Evolutionary conservation across 2,329 filamentous ascomycete species (phyloP).

Genomic region (Lachnellula hyalina): DNA sequence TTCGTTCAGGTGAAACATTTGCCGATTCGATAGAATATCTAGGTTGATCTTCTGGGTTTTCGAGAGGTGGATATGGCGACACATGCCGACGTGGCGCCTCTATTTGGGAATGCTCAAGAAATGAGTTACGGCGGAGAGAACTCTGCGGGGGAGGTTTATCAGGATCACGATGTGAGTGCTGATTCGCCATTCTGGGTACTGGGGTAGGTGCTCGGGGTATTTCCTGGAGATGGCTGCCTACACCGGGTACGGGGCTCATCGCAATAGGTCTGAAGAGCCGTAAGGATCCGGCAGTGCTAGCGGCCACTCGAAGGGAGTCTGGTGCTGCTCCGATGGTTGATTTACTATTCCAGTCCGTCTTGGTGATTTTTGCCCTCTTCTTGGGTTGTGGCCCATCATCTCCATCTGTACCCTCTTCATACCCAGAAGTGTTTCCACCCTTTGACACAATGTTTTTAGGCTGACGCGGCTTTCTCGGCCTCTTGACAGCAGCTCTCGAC

Average conservation of each 20-base stretch:
- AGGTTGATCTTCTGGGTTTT: conserved; percentile 30
- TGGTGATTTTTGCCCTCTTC: conserved; percentile 76
- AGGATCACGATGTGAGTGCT: conserved; percentile 27
- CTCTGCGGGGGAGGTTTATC: conserved; percentile 36
- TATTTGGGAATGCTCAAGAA: conserved; percentile 40
- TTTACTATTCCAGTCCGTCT: conserved; percentile 66
- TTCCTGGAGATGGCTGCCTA: conserved; percentile 58
- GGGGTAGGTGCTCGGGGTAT: conserved; percentile 74
- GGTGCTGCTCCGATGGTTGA: conserved; percentile 66
- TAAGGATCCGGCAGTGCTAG: conserved; percentile 83
- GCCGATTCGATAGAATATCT: conserved; percentile 38
- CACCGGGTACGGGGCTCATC: conserved; percentile 41
- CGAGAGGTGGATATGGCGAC: conserved; percentile 36
- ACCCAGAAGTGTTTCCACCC: conserved; percentile 64
- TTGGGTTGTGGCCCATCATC: conserved; percentile 40
- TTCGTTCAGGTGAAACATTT: conserved; percentile 44
- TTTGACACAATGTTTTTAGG: conserved; percentile 26
- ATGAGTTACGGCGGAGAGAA: conserved; percentile 56
- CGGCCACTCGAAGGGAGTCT: conserved; percentile 82
- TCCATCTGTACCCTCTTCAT: conserved; percentile 56
- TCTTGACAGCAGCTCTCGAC: conserved; percentile 26
- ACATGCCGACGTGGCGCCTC: conserved; percentile 29
- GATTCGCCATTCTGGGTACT: conserved; percentile 47
- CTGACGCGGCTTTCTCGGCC: conserved; percentile 20
- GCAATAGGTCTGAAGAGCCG: conserved; percentile 74